Conservation (phyloP, 1,284 basidiomycete genomes). For the Boletus hoseneyae region DNA sequence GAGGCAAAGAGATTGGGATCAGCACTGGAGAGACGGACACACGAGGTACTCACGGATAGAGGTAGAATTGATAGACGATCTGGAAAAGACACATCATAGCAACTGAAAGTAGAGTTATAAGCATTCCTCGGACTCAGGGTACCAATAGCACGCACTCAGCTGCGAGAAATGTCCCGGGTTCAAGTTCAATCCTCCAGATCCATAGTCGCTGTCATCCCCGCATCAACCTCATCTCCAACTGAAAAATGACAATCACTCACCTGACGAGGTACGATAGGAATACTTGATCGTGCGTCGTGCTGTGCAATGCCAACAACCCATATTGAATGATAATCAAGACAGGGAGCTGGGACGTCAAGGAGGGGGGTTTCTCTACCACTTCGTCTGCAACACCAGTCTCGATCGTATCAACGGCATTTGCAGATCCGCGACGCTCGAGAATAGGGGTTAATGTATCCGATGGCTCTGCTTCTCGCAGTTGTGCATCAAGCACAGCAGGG, state of each 20-base stretch:
- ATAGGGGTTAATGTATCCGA: conserved; percentile 53
- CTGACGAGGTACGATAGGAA: conserved; percentile 82
- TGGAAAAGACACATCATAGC: conserved; percentile 79
- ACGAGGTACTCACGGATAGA: conserved; percentile 68
- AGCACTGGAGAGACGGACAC: conserved; percentile 13
- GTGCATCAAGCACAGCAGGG: conserved; percentile 65
- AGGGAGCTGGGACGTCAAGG: conserved; percentile 64
- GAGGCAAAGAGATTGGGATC: not conserved
- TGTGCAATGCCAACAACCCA: conserved; percentile 72
- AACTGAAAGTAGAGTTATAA: conserved; percentile 40
- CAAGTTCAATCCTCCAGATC: conserved; percentile 68
- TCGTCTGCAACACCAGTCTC: conserved; percentile 14
- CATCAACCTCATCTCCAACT: not conserved
- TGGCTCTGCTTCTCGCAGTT: conserved; percentile 41
- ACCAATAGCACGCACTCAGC: conserved; percentile 56
- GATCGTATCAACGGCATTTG: conserved; percentile 1
- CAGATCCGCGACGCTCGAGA: conserved; percentile 35
- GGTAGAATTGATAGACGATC: conserved; percentile 79
- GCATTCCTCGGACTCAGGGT: not conserved
- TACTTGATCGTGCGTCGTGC: conserved; percentile 82
- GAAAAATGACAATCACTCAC: conserved; percentile 42
- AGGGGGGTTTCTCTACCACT: conserved; percentile 44
- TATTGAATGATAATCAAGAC: conserved; percentile 74
- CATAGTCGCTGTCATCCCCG: conserved; percentile 52
- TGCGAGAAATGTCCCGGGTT: conserved; percentile 81